Percentiles rank a stretch among this genome's conserved stretches.
Evolutionary conservation across 805 yeast species (phyloP).

Genomic region (Yarrowia divulgata): DNA sequence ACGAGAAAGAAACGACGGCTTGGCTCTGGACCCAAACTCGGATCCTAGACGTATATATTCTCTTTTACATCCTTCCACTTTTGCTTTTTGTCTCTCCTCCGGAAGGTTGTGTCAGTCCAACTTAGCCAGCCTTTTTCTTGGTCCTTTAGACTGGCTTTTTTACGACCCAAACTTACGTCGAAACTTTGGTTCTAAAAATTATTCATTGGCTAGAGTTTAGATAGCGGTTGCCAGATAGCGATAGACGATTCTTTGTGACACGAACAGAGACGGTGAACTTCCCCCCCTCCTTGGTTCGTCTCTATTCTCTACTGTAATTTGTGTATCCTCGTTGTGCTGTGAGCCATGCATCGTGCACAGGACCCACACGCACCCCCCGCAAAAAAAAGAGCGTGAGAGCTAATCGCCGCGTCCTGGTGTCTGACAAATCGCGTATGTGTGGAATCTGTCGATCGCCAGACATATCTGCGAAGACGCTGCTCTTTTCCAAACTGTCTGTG

Average conservation of each 20-base stretch:
- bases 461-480: not conserved
- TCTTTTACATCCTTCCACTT: slow-evolving; percentile 7
- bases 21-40: not conserved
- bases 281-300: no score
- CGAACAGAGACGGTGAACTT: no score
- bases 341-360: not conserved
- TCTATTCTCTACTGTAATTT: no score
- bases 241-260: not conserved
- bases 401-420: not conserved
- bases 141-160: slow-evolving; percentile 5
- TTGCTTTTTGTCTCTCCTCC: not conserved
- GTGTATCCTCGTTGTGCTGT: no score
- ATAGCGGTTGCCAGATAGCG: slow-evolving; percentile 8
- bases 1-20: not conserved
- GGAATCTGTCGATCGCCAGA: not conserved
- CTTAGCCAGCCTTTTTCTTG: slow-evolving; percentile 12
- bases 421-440: not conserved
- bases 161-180: slow-evolving; percentile 7
- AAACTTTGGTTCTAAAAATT: not conserved
- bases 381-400: not conserved
- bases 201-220: slow-evolving; percentile 27
- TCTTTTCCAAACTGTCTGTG: not conserved
- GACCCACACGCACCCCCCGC: slow-evolving; percentile 9
- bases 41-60: slow-evolving; percentile 6
- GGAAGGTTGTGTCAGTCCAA: slow-evolving; percentile 11